These are phyloP conservation scores for Sphaerobolus stellatus DNA, from an alignment of 1,284 basidiomycete species.

Conservation along the genomic window DNA sequence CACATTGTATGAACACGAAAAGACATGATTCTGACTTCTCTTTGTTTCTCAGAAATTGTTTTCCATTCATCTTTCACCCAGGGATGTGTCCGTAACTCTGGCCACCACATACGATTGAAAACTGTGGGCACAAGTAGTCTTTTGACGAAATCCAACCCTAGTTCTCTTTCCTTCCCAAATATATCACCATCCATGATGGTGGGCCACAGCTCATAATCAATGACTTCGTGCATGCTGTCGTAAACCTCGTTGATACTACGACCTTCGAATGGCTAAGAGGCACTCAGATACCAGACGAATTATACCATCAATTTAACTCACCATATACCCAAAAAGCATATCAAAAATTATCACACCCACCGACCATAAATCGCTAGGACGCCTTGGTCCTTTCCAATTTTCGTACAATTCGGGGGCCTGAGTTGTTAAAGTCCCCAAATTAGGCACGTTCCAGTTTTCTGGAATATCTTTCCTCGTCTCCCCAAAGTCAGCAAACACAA, in stretches of 20 bases:
- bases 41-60: too few species aligned
- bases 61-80: too few species aligned
- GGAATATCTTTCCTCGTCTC: not conserved
- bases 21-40: too few species aligned
- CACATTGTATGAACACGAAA: too few species aligned
- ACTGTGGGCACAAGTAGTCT: too few species aligned
- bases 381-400: not conserved
- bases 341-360: not conserved
- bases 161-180: too few species aligned
- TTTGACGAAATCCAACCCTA: too few species aligned
- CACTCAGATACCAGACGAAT: not conserved
- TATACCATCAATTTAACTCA: not conserved
- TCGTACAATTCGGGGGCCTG: not conserved
- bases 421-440: not conserved
- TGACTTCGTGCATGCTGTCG: not conserved
- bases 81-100: too few species aligned
- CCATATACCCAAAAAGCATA: not conserved
- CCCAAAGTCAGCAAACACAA: constrained; percentile 3
- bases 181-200: not conserved
- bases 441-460: not conserved
- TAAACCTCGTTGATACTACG: not conserved
- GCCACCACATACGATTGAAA: too few species aligned
- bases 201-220: not conserved
- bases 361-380: not conserved
- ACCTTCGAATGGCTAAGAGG: not conserved